Base-by-base conservation (phyloP, 768 basidiomycete genomes). In the Cantharellus cinnabarinus region DNA sequence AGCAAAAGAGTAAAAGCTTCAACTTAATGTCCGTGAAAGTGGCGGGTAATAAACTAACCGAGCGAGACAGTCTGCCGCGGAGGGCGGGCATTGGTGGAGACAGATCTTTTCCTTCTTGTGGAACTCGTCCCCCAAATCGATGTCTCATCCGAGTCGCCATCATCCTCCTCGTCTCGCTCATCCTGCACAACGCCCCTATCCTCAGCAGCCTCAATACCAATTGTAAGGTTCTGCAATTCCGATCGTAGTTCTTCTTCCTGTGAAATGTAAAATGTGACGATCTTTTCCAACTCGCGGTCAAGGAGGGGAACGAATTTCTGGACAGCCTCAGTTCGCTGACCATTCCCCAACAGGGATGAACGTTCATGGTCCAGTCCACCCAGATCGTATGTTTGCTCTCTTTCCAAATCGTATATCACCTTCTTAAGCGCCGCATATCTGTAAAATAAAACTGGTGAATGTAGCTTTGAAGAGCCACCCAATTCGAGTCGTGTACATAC, bases 341-440 rank as follows among this genome's bases (percentile, higher is more conserved):
- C 10, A 79, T 77, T 7, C 10, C 10, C 52, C 10, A 54, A 37
- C 14, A 54, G 52, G 14, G 52, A 10, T 7, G 10, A 14, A 7
- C 52, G 10, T 37, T 54, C 52, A 40, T 0, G 41, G 10, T 38
- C 29, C 52, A 54, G 38, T 10, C 20, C 50, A 52, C 44, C n/a
- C 20, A 29, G 1, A 29, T 29, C 20, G 20, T 29, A 29, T 29
- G 20, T 29, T 29, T 29, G 20, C 20, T 29, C 20, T 29, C 20
- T 29, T 39, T 40, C 56, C 35, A 90, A 75, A 63, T 83, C 81
- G 73, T 91, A 91, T 41, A 93, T 83, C 62, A 78, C 77, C 63
- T 85, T 85, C 71, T 90, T 91, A 64, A 91, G 74, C 3, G 78
- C 73, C 68, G 86, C 88, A 67, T 93, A 93, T n/a, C 87, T 89